Base-by-base conservation (phyloP, 2,329 filamentous ascomycete genomes). In the Cladosporium sp. region DNA sequence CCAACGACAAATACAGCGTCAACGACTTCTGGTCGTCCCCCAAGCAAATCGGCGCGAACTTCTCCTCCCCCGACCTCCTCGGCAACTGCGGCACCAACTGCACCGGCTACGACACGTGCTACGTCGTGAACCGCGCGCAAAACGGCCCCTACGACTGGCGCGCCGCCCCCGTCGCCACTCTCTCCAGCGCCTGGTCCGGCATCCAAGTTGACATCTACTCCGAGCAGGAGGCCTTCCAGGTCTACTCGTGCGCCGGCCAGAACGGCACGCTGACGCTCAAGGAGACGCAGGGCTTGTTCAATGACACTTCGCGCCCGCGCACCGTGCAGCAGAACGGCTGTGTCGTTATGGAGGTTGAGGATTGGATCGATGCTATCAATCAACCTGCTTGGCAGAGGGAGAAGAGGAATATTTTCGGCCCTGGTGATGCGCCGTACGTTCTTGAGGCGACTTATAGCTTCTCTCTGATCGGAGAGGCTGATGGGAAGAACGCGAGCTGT, bases 291-390 rank as follows among this genome's bases (percentile, higher is more conserved):
- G 86, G 86, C 13, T 71, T 86, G 3, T 69, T 74, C 54, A 75
- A 80, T 54, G 60, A 79, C 54, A 56, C 70, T 1, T 69, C 72
- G 27, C 80, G 83, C 59, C 79, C 82, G 3, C 75, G 84, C 32
- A 80, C 79, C 7, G 85, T 89, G 20, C 78, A 81, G 50, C 67
- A 91, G 73, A 89, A 90, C 64, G 90, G 89, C 27, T 96, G 92
- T 69, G 64, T 96, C 20, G 92, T 96, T 43, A 80, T 96, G 69
- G 92, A 96, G 73, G 88, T 93, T 11, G 82, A 96, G 76, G 90
- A 93, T 68, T 96, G 84, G 81, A 95, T 96, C 64, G 91, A 95
- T 66, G 90, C 79, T 19, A 93, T 97, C 72, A 96, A 96, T 72
- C 95, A 96, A 70, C 91, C 91, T 0, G 81, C 89, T 69, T 96